Conservation (phyloP, 1,139 yeast genomes). For the Zygosaccharomyces pseudobailii region DNA sequence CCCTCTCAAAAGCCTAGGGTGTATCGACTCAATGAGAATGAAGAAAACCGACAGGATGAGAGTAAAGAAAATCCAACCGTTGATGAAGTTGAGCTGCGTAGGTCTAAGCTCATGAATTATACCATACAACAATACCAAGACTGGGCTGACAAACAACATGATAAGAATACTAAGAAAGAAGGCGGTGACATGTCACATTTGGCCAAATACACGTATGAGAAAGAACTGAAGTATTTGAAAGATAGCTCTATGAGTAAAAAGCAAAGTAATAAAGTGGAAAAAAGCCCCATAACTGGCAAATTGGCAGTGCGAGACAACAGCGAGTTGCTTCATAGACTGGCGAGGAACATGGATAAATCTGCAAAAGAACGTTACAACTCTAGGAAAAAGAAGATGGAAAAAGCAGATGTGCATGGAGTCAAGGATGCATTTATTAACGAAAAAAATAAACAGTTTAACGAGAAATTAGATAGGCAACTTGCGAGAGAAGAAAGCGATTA, state of each 20-base stretch:
- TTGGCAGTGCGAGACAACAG: slow-evolving; percentile 18
- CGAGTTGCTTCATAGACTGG: slow-evolving; percentile 22
- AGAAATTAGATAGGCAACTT: slow-evolving; percentile 46
- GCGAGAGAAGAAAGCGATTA: slow-evolving; percentile 1
- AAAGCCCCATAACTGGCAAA: slow-evolving; percentile 15
- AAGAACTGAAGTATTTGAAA: slow-evolving; percentile 38
- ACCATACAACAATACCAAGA: slow-evolving; percentile 63
- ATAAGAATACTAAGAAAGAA: slow-evolving; percentile 41
- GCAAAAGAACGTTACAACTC: slow-evolving; percentile 24
- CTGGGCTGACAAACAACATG: slow-evolving; percentile 50
- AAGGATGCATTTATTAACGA: slow-evolving; percentile 47
- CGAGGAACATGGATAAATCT: slow-evolving; percentile 21
- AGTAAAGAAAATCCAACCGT: slow-evolving; percentile 34
- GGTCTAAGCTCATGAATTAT: slow-evolving; percentile 53
- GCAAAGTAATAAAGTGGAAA: slow-evolving; percentile 8
- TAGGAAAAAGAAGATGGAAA: slow-evolving; percentile 19
- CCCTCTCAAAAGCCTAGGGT: slow-evolving; percentile 40
- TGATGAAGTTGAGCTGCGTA: slow-evolving; percentile 18
- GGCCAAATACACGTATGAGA: slow-evolving; percentile 29
- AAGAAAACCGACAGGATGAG: slow-evolving; percentile 35
- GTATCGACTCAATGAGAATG: slow-evolving; percentile 34
- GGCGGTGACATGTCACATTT: slow-evolving; percentile 31
- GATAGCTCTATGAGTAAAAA: slow-evolving; percentile 32
- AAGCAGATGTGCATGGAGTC: slow-evolving; percentile 3
- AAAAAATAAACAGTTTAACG: slow-evolving; percentile 74